Percentiles rank a stretch among this genome's conserved stretches.
These are phyloP conservation scores for Wickerhamomyces rabaulensis DNA, from an alignment of 805 yeast genomes.

Conservation along the genomic window DNA sequence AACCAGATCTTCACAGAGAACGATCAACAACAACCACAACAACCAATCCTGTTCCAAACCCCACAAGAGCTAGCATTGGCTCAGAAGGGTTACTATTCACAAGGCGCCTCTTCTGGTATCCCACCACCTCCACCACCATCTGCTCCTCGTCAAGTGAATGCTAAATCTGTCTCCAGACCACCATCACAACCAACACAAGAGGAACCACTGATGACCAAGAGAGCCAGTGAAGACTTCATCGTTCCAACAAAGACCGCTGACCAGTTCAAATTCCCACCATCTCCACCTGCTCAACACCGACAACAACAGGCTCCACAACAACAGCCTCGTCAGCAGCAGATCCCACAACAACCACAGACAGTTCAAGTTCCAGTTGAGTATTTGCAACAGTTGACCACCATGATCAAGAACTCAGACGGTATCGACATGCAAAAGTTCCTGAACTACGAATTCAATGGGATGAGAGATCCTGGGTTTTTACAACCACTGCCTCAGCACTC, in stretches of 20 bases:
- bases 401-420: conserved; percentile 19
- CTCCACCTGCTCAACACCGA: conserved; percentile 18
- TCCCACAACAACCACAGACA: conserved; percentile 10
- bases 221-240: conserved; percentile 35
- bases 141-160: neutral
- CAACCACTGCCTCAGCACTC: conserved; percentile 1
- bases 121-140: neutral
- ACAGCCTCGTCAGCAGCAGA: conserved; percentile 4
- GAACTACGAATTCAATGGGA: conserved; percentile 11
- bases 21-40: conserved; percentile 9
- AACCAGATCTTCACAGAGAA: conserved; percentile 14
- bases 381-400: conserved; percentile 18
- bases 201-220: neutral
- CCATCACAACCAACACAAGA: neutral
- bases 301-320: conserved; percentile 8
- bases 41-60: conserved; percentile 16
- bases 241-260: conserved; percentile 42
- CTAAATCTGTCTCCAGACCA: neutral
- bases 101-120: neutral
- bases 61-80: conserved; percentile 14
- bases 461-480: neutral
- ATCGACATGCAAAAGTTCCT: conserved; percentile 18
- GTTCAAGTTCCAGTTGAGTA: conserved; percentile 24
- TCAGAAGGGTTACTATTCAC: neutral
- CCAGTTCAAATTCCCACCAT: conserved; percentile 54